Conservation (phyloP, 257 asterid genomes). For the Jacaranda mimosifolia region DNA sequence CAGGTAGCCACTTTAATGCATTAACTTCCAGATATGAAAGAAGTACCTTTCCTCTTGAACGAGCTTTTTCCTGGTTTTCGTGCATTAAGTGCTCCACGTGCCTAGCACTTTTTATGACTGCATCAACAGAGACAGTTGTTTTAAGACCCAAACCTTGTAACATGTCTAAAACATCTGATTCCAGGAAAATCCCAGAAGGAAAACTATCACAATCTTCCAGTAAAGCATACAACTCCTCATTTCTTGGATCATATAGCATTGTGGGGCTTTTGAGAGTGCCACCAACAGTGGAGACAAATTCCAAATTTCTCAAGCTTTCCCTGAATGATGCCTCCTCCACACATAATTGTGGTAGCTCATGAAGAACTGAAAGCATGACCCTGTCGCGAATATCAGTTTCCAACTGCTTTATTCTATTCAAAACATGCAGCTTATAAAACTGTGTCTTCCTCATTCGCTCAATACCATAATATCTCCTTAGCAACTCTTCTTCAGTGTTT, state of each 20-base stretch:
- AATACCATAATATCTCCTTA: constrained; percentile 72
- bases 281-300: constrained; percentile 73
- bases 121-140: constrained; percentile 78
- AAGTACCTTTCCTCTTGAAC: constrained; percentile 81
- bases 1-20: constrained; percentile 85
- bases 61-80: constrained; percentile 65
- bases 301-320: constrained; percentile 68
- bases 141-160: constrained; percentile 92
- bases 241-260: constrained; percentile 84
- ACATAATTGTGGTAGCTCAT: constrained; percentile 86
- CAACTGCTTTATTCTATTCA: constrained; percentile 61
- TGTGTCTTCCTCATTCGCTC: constrained; percentile 81
- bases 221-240: constrained; percentile 85
- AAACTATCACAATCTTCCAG: constrained; percentile 86
- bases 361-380: constrained; percentile 82
- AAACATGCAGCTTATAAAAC: constrained; percentile 70
- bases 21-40: constrained; percentile 92
- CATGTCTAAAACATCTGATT: constrained; percentile 76
- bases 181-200: constrained; percentile 74
- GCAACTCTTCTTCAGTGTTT: constrained; percentile 78
- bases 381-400: constrained; percentile 69
- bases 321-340: constrained; percentile 73
- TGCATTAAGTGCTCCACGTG: constrained; percentile 76
- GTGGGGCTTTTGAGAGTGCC: constrained; percentile 77
- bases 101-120: constrained; percentile 85